phyloP scores from a whole-genome alignment of 176 grass and related monocot genomes.

The Cenchrus purpureus region DNA sequence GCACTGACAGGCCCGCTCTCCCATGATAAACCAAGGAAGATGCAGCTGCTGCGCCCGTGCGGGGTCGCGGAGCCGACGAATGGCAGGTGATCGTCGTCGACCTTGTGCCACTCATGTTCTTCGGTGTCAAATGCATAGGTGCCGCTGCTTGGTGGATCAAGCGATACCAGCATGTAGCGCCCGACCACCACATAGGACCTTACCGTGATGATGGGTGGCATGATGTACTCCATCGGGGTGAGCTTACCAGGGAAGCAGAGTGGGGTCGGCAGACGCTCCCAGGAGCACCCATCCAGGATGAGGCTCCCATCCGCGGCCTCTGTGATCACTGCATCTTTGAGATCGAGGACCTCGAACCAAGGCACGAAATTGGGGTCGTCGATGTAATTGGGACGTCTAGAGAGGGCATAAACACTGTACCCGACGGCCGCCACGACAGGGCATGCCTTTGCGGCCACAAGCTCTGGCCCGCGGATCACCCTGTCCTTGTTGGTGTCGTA shows the following conservation, averaged over 20 bases:
- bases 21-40: background rate
- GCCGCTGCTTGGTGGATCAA: background rate
- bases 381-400: background rate
- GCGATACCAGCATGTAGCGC: background rate
- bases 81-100: background rate
- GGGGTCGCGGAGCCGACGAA: background rate
- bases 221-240: background rate
- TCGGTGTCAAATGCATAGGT: slow-evolving; percentile 10
- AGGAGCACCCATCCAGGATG: slow-evolving; percentile 3
- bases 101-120: background rate
- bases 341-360: background rate
- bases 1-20: background rate
- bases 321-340: background rate
- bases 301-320: background rate
- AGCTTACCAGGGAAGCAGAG: slow-evolving; percentile 25
- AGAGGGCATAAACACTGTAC: slow-evolving; percentile 1
- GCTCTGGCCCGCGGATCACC: slow-evolving; percentile 6
- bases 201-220: background rate
- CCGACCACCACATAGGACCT: background rate
- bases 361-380: background rate
- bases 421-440: slow-evolving; percentile 1
- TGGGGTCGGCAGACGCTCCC: background rate
- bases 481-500: background rate
- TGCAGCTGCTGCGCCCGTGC: background rate
- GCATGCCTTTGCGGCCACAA: background rate